Evolutionary conservation across 2,329 filamentous ascomycete species (phyloP), one percentile per base, ranked within the genome.

Genomic region (Catunica adiposa): DNA sequence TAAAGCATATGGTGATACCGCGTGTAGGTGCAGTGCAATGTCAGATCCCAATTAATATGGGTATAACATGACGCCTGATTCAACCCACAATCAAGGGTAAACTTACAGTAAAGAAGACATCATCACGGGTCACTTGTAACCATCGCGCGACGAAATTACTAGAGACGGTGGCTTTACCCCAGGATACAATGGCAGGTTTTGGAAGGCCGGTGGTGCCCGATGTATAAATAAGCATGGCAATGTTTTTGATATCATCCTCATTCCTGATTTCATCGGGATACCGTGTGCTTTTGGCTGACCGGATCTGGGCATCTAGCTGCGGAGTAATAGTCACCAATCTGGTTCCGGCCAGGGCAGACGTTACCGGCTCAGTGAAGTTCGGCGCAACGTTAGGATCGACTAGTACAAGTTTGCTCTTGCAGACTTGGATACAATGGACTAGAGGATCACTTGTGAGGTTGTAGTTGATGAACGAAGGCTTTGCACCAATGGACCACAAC

Each of bases 381-480:
- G 70, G 34, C 26, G 20, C 14, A n/a, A 56, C 37, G 26, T 50
- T 37, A 0, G 75, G 72, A 61, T 92, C 88, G 11, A 89, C 74
- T 23, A 95, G 65, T 57, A 89, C 71, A 2, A 94, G 64, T 8
- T 75, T 76, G 0, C 85, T 73, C 0, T 77, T 80, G 1, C 85
- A 83, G 1, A 80, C 78, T 60, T 75, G 77, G 47, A 94, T 72
- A 61, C 85, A 90, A 67, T 95, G 88, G 2, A 78, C 66, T 59
- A 95, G 71, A 0, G 86, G 75, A 26, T 83, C 78, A 11, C 81
- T 83, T 0, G 77, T 75, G 51, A 94, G 70, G 64, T 92, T 92
- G 68, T 89, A 90, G 68, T 95, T 95, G 69, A 94, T 84, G 62
- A 92, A 87, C 0, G 88, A 88, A 0, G 88, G 87, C 56, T 81